phyloP scores from a whole-genome alignment of 768 basidiomycete species.

The Serendipita sp. region DNA sequence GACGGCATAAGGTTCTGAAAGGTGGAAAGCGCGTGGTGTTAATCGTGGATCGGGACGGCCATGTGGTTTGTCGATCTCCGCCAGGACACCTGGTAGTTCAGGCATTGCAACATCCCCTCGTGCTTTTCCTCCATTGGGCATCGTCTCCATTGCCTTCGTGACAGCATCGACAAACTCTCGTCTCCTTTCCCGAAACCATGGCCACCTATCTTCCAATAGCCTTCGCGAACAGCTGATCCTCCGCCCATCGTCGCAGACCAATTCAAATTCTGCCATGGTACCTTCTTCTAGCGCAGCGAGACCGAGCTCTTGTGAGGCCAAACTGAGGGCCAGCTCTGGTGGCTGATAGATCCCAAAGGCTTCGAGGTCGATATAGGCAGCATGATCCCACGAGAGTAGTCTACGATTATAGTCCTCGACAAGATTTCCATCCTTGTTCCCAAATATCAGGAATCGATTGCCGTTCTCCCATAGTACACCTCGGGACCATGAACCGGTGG shows the following conservation, averaged over 20 bases:
- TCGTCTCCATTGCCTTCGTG: slow-evolving; percentile 33
- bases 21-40: slow-evolving; percentile 56
- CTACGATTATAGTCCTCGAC: slow-evolving; percentile 88
- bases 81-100: not conserved
- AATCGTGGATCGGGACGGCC: slow-evolving; percentile 59
- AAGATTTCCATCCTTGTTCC: slow-evolving; percentile 72
- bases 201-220: slow-evolving; percentile 82
- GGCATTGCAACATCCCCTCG: slow-evolving; percentile 17
- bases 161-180: slow-evolving; percentile 42
- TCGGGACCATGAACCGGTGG: slow-evolving; percentile 87
- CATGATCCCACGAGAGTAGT: slow-evolving; percentile 79
- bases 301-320: slow-evolving; percentile 70
- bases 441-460: slow-evolving; percentile 81
- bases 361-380: slow-evolving; percentile 80
- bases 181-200: slow-evolving; percentile 77
- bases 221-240: slow-evolving; percentile 66
- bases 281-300: slow-evolving; percentile 69
- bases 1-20: slow-evolving; percentile 83
- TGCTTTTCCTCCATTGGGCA: slow-evolving; percentile 24
- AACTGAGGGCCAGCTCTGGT: slow-evolving; percentile 32
- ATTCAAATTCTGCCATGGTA: slow-evolving; percentile 75
- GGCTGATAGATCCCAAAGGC: slow-evolving; percentile 93
- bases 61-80: slow-evolving; percentile 1
- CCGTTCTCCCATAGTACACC: slow-evolving; percentile 64
- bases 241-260: slow-evolving; percentile 81